Percentiles rank a stretch among this genome's conserved stretches.
Conservation (phyloP, 768 basidiomycete species). For the Leccinum aurantiacum region DNA sequence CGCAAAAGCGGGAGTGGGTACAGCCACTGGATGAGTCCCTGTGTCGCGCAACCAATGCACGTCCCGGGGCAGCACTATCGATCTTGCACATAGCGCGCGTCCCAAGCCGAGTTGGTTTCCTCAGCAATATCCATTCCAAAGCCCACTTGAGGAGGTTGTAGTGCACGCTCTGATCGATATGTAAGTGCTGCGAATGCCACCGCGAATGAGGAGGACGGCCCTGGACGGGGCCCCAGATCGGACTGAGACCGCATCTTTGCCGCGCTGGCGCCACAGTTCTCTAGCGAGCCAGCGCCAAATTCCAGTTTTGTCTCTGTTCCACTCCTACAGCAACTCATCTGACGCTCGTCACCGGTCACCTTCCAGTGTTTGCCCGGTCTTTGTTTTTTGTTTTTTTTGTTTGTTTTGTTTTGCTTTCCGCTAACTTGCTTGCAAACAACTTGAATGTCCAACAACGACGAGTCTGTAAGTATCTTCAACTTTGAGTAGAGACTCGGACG, state of each 20-base stretch:
- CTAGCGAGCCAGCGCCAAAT: too few relatives aligned
- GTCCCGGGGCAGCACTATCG: slow-evolving; percentile 68
- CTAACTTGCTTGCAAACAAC: too few relatives aligned
- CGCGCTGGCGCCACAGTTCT: too few relatives aligned
- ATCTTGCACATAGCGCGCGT: slow-evolving; percentile 44
- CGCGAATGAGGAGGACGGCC: slow-evolving; percentile 47
- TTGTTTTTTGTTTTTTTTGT: background rate
- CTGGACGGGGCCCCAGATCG: too few relatives aligned
- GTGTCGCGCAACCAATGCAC: slow-evolving; percentile 83
- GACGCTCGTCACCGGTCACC: too few relatives aligned
- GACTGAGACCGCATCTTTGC: too few relatives aligned
- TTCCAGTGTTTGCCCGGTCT: background rate
- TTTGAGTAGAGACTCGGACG: too few relatives aligned
- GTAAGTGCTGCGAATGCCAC: slow-evolving; percentile 58
- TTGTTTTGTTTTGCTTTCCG: background rate
- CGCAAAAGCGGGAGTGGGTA: slow-evolving; percentile 39
- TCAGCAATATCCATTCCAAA: too few relatives aligned
- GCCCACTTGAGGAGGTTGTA: slow-evolving; percentile 75
- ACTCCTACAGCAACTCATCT: too few relatives aligned
- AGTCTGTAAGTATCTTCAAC: too few relatives aligned
- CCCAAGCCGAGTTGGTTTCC: slow-evolving; percentile 37
- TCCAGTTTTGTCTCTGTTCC: too few relatives aligned
- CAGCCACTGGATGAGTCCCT: slow-evolving; percentile 53
- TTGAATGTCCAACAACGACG: background rate
- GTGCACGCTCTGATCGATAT: slow-evolving; percentile 65